Percentiles rank a stretch among this genome's conserved stretches.
Conservation (phyloP, 441 rosid species). For the Corymbia citriodora region DNA sequence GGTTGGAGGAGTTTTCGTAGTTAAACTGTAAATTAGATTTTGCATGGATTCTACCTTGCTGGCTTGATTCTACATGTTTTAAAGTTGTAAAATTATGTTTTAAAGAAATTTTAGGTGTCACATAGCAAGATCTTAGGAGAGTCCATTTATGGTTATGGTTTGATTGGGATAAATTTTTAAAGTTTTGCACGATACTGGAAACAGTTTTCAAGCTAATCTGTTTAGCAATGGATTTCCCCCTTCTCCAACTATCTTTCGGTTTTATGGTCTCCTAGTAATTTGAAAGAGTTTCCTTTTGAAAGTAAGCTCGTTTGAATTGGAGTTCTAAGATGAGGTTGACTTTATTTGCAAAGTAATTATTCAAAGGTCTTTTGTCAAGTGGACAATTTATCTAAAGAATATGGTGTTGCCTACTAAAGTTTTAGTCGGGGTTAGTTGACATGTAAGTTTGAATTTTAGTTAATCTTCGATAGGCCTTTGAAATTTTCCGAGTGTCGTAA, state of each 20-base stretch:
- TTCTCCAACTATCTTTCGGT: neutral
- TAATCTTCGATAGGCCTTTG: neutral
- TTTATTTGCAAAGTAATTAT: neutral
- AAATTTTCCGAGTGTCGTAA: accelerated
- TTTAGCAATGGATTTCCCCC: neutral
- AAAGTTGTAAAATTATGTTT: neutral
- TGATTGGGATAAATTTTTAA: neutral
- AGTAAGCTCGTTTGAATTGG: neutral
- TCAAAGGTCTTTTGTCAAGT: neutral
- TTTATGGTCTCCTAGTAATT: neutral
- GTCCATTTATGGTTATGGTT: neutral
- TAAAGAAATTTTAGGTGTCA: neutral
- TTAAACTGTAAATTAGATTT: neutral
- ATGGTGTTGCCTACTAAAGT: neutral
- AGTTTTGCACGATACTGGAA: accelerated
- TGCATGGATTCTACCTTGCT: neutral
- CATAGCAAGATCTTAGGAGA: neutral
- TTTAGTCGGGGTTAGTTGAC: neutral
- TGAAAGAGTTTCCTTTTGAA: neutral
- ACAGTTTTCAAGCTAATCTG: neutral
- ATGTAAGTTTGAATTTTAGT: neutral
- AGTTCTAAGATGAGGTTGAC: neutral
- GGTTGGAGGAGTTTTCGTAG: too few species aligned
- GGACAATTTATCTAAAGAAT: neutral
- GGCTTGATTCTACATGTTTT: neutral